Evolutionary conservation across 208 protist species (phyloP).

Genomic region (Leishmania guyanensis): DNA sequence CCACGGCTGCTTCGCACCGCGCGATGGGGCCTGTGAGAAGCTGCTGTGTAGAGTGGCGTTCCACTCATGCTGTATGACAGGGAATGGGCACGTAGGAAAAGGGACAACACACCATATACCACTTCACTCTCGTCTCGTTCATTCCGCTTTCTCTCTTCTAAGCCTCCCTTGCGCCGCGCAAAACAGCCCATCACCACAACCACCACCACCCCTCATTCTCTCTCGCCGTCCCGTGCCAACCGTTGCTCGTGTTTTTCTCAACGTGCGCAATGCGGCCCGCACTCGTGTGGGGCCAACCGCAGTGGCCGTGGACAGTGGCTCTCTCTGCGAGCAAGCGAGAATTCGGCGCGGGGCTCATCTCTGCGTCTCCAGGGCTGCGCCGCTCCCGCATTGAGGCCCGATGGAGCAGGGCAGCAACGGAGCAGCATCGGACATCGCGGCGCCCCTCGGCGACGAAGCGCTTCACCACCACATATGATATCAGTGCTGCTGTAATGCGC

Average conservation of each 20-base stretch:
- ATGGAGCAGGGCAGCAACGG: slow-evolving; percentile 18
- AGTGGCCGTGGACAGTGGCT: not conserved
- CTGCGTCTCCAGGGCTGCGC: not conserved
- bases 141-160: not conserved
- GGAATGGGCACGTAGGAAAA: no score
- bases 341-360: not conserved
- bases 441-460: not conserved
- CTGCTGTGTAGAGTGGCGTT: no score
- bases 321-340: not conserved
- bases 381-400: slow-evolving; percentile 9
- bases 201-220: not conserved
- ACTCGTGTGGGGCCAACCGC: not conserved
- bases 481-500: slow-evolving; percentile 13
- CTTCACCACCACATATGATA: slow-evolving; percentile 28
- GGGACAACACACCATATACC: not conserved
- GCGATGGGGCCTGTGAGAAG: no score
- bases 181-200: not conserved
- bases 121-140: not conserved
- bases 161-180: not conserved
- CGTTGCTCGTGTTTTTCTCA: not conserved
- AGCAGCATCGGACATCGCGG: slow-evolving; percentile 1
- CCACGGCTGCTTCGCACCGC: no score
- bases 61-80: no score
- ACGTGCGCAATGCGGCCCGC: not conserved
- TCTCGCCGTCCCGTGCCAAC: no score